These are phyloP conservation scores for Lichtheimia ramosa DNA, from an alignment of 371 early-diverging fungal genomes.

Conservation along the genomic window DNA sequence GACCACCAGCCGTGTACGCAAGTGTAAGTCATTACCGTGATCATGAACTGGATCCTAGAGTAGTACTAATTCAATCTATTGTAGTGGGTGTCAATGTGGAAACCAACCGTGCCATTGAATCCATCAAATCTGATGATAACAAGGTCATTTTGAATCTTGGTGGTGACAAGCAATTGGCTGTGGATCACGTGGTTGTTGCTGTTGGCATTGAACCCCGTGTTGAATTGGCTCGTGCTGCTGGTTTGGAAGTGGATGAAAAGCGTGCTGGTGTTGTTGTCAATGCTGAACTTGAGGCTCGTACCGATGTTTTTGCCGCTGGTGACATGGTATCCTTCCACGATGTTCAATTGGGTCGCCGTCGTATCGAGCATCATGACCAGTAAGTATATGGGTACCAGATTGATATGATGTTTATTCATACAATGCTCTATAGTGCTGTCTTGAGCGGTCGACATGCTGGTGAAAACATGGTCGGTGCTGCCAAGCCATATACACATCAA, in stretches of 20 bases:
- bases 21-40: conserved; percentile 29
- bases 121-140: conserved; percentile 39
- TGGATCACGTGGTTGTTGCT: conserved; percentile 75
- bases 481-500: conserved; percentile 70
- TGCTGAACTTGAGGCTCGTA: conserved; percentile 74
- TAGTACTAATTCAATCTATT: not conserved
- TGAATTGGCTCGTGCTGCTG: conserved; percentile 65
- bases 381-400: no score
- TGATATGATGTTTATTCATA: no score
- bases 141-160: conserved; percentile 54
- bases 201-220: conserved; percentile 74
- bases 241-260: conserved; percentile 68
- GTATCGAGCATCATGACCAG: conserved; percentile 78
- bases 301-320: conserved; percentile 76
- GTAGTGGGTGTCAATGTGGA: conserved; percentile 67
- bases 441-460: conserved; percentile 73
- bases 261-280: conserved; percentile 75
- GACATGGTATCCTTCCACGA: conserved; percentile 78
- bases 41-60: not conserved
- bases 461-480: conserved; percentile 66
- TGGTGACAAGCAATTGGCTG: conserved; percentile 44
- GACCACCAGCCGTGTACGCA: conserved; percentile 63
- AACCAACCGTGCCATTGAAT: conserved; percentile 44
- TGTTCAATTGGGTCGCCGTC: conserved; percentile 71
- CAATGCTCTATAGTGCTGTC: conserved; percentile 60